Conservation (phyloP, 2,329 filamentous ascomycete genomes). For the Aspergillus glaucus region DNA sequence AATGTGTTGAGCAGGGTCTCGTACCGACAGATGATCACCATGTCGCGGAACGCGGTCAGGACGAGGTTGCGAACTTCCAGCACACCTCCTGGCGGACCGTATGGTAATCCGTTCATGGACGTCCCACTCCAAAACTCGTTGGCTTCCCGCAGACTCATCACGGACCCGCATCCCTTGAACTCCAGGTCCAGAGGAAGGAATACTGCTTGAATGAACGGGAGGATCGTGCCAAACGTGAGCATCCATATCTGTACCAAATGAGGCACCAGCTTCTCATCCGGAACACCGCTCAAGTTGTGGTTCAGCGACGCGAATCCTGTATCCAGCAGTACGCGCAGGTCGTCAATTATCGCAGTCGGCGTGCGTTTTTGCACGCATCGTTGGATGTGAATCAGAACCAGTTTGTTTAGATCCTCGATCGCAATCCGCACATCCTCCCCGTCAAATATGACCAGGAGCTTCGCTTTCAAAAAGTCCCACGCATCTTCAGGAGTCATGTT, state of each 20-base stretch:
- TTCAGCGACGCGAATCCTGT: constrained; percentile 82
- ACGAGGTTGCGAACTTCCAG: constrained; percentile 87
- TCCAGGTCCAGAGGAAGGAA: constrained; percentile 91
- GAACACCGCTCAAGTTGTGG: constrained; percentile 68
- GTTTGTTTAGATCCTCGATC: constrained; percentile 59
- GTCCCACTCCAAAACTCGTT: constrained; percentile 85
- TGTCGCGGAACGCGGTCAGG: constrained; percentile 80
- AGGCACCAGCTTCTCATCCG: constrained; percentile 84
- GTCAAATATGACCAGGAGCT: constrained; percentile 58
- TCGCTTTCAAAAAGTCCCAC: constrained; percentile 60
- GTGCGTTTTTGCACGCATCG: constrained; percentile 56
- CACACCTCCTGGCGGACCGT: constrained; percentile 44
- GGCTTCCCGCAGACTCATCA: constrained; percentile 72
- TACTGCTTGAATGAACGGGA: constrained; percentile 92
- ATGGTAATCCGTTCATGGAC: constrained; percentile 41
- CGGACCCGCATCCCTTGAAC: constrained; percentile 73
- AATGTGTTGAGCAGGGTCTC: constrained; percentile 85
- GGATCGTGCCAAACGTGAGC: constrained; percentile 79
- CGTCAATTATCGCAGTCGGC: constrained; percentile 56
- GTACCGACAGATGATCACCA: constrained; percentile 79
- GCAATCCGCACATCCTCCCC: constrained; percentile 59
- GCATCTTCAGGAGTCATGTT: constrained; percentile 64
- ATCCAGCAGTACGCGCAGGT: constrained; percentile 54
- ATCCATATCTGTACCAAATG: constrained; percentile 91
- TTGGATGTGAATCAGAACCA: constrained; percentile 57